These are phyloP conservation scores for Epithemia pelagica DNA, from an alignment of 108 stramenopile genomes.

Conservation along the genomic window DNA sequence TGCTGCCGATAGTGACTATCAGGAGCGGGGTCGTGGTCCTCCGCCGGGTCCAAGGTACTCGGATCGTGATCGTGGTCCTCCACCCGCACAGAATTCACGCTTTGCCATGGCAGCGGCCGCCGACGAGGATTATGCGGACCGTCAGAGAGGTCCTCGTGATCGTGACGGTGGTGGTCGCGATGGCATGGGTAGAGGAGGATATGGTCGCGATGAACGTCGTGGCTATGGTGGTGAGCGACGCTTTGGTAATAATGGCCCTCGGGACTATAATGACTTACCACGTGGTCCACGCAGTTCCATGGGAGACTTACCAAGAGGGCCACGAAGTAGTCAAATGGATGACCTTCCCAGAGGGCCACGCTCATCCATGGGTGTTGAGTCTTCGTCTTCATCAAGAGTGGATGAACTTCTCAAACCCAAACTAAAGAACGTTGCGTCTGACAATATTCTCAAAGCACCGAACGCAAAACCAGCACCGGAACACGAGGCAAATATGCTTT, in stretches of 20 bases:
- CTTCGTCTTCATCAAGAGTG: conserved; percentile 10
- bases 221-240: conserved; percentile 5
- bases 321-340: conserved; percentile 3
- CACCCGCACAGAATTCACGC: conserved; percentile 48
- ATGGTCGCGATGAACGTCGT: conserved; percentile 25
- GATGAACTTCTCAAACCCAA: conserved; percentile 37
- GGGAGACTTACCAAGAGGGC: neutral
- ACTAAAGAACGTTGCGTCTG: conserved; percentile 30
- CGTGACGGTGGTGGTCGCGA: conserved; percentile 16
- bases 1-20: conserved; percentile 38
- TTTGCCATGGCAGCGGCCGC: conserved; percentile 46
- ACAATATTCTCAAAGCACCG: conserved; percentile 32
- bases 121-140: conserved; percentile 32
- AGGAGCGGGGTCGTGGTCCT: conserved; percentile 14
- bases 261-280: conserved; percentile 21
- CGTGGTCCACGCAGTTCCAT: conserved; percentile 29
- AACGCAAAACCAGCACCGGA: conserved; percentile 22
- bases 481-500: conserved; percentile 22
- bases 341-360: conserved; percentile 2
- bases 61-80: conserved; percentile 39
- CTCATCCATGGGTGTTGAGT: conserved; percentile 19
- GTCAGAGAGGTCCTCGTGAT: conserved; percentile 8
- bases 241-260: neutral
- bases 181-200: conserved; percentile 19
- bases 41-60: conserved; percentile 3